Evolutionary conservation across 129 eudicot species (phyloP), one percentile per base, ranked within the genome.

Genomic region (Ambrosia trifida): DNA sequence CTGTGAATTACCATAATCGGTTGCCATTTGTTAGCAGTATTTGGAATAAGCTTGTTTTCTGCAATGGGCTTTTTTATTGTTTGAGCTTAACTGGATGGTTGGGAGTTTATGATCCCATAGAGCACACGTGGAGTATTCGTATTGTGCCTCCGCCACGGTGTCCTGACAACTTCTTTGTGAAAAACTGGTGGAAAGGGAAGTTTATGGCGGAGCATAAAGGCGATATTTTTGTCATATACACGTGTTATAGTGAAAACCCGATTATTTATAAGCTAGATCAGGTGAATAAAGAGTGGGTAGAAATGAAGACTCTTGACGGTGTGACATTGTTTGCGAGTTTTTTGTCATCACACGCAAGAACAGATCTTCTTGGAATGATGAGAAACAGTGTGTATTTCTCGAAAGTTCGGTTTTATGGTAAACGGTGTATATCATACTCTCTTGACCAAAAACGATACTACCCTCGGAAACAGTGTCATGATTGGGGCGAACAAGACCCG

Each of bases 181-280:
- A 91, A 64, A 88, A 76, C 83, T 91, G 97, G 97, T 91, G 96
- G 97, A 91, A 91, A 64, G 95, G 93, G 3, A 91, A 88, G 69
- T 91, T 91, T 72, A 81, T 91, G 90, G 88, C 97, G 1, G 97
- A 91, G 73, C 81, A 91, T 63, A 70, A 86, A 41, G 96, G 96
- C 13, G 97, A 91, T 52, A 84, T 91, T 20, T 83, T 79, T 56
- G 93, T 88, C 5, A 86, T 91, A 24, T 91, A 91, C 80, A 88
- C 97, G 16, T 86, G 95, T 79, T 75, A 85, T 62, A 83, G 79
- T 65, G 90, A 84, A 57, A 86, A 88, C 78, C 97, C 97, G 14
- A 86, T 91, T 38, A 75, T 91, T 40, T 91, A 86, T 81, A 88
- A 85, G 77, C 75, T 91, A 11, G 93, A 88, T 69, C 90, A 86